phyloP scores from a whole-genome alignment of 139 green algal genomes.

The Ulvella scutata region DNA sequence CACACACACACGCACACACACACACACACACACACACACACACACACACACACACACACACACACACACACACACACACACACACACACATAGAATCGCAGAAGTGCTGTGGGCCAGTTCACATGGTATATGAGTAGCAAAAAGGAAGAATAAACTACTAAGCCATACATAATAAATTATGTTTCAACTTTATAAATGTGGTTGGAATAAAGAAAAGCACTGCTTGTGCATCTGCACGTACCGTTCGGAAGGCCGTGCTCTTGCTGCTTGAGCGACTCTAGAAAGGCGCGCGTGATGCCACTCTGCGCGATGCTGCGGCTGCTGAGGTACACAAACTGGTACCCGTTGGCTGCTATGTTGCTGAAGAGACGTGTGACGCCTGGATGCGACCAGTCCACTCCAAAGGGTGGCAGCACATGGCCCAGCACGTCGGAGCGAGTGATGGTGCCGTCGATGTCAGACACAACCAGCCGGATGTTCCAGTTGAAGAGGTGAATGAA shows the following conservation, averaged over 20 bases:
- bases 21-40: too few relatives aligned
- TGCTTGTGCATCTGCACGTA: too few relatives aligned
- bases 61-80: too few relatives aligned
- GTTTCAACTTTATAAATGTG: too few relatives aligned
- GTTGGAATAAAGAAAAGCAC: too few relatives aligned
- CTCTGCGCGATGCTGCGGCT: conserved; percentile 67
- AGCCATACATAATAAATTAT: too few relatives aligned
- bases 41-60: too few relatives aligned
- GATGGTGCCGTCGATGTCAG: conserved; percentile 89
- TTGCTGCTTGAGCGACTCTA: conserved; percentile 67
- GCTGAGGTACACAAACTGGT: conserved; percentile 70
- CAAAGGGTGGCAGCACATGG: conserved; percentile 74
- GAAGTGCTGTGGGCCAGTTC: too few relatives aligned
- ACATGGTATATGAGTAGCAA: too few relatives aligned
- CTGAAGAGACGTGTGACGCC: conserved; percentile 68
- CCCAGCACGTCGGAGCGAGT: conserved; percentile 73
- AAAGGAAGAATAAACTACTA: too few relatives aligned
- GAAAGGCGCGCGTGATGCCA: conserved; percentile 76
- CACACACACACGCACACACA: too few relatives aligned
- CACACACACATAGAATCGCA: too few relatives aligned
- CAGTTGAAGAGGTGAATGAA: conserved; percentile 70
- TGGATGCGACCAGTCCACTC: conserved; percentile 75
- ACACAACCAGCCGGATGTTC: conserved; percentile 54
- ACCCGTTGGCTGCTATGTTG: conserved; percentile 59
- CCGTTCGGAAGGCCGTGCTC: conserved; percentile 48